Conservation (phyloP, 179 eudicot species). For the Silene noctiflora region DNA sequence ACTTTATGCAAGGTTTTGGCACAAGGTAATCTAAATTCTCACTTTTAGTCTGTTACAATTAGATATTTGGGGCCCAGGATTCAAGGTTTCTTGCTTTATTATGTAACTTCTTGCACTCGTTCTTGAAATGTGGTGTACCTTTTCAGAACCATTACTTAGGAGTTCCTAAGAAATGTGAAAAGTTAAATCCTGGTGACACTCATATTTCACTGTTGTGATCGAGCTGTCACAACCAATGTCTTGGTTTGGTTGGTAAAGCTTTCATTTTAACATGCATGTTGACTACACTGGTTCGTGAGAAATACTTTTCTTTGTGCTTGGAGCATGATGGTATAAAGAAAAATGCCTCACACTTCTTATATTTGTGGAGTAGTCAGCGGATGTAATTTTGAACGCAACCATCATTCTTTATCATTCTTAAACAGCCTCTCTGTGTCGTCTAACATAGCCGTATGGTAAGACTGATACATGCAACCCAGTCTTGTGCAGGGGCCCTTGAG, state of each 20-base stretch:
- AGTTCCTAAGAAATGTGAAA: neutral
- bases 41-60: constrained; percentile 5
- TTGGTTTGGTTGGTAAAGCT: neutral
- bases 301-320: neutral
- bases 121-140: neutral
- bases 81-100: neutral
- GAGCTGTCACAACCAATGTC: neutral
- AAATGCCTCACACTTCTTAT: neutral
- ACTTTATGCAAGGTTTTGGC: constrained; percentile 98
- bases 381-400: neutral
- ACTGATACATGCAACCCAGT: neutral
- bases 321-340: neutral
- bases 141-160: neutral
- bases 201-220: neutral
- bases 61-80: constrained; percentile 1
- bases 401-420: neutral
- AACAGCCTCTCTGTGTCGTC: neutral
- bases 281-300: neutral
- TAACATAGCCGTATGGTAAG: neutral
- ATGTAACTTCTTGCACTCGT: neutral
- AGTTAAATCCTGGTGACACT: neutral
- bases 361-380: neutral
- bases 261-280: neutral
- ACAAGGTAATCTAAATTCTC: constrained; percentile 56
- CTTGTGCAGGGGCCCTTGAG: neutral